phyloP scores from a whole-genome alignment of 2,329 filamentous ascomycete genomes.

The Alternaria sp. region DNA sequence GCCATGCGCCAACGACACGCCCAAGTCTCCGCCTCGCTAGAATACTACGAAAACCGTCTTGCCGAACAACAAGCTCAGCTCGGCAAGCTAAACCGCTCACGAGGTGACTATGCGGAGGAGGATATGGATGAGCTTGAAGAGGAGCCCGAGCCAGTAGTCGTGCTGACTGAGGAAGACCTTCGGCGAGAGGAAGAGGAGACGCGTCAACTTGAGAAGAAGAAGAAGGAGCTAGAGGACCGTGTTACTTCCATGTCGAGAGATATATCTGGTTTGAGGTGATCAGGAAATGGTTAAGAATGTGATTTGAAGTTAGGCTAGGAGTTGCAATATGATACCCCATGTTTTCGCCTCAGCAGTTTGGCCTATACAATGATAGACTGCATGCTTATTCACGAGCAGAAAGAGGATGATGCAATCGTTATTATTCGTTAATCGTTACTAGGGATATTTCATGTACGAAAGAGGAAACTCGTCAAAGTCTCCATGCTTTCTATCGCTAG shows the following conservation, averaged over 20 bases:
- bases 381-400: background rate
- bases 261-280: slow-evolving; percentile 63
- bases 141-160: slow-evolving; percentile 50
- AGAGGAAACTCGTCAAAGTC: background rate
- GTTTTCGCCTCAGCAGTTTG: background rate
- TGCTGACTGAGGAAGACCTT: slow-evolving; percentile 71
- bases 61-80: slow-evolving; percentile 76
- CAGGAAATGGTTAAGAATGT: background rate
- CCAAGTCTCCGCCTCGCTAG: slow-evolving; percentile 74
- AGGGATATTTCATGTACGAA: background rate
- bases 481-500: slow-evolving; percentile 1
- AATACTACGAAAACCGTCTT: slow-evolving; percentile 81
- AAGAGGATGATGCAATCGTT: background rate
- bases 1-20: slow-evolving; percentile 73
- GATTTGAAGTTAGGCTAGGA: background rate
- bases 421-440: background rate
- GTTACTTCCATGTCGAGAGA: slow-evolving; percentile 73
- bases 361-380: background rate
- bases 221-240: slow-evolving; percentile 65
- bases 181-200: slow-evolving; percentile 73
- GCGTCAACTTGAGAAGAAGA: slow-evolving; percentile 67
- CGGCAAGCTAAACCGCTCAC: slow-evolving; percentile 70
- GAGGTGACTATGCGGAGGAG: slow-evolving; percentile 64
- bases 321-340: slow-evolving; percentile 11
- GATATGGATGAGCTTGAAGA: slow-evolving; percentile 55